Base-by-base conservation (phyloP, 345 rosid genomes). In the Eucalyptus guilfoylei region DNA sequence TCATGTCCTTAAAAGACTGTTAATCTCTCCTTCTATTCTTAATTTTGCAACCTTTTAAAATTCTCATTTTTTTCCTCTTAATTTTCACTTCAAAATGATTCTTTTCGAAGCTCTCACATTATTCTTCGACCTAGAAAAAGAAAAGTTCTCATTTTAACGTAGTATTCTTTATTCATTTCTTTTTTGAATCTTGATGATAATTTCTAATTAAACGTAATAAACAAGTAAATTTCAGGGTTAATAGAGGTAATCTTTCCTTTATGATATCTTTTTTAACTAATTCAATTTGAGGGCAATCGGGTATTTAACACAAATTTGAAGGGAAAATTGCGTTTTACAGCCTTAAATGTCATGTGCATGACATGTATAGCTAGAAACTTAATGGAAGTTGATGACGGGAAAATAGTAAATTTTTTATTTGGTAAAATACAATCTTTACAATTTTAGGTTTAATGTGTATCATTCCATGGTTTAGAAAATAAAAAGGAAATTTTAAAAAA, bases 281-380 rank as follows among this genome's bases (percentile, higher is more conserved):
- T 67, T 67, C 9, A 67, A 67, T 1, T 17, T 2, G 76, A 8
- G 4, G 76, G 23, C 11, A 15, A n/a, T 14, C 0, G 0, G 2
- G 54, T 3, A 50, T 50, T 50, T 50, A 30, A 30, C 5, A 14
- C 9, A 14, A 62, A 62, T 30, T 0, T 6, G 15, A 28, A 60
- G 16, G 16, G 32, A 14, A 5, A 60, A 60, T 28, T 28, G 8
- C 4, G 0, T 62, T 62, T 62, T 30, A 30, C 9, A 28, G 4
- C 16, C 1, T 60, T 60, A 28, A 60, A 28, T 30, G 16, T 30
- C 34, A 30, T 62, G 17, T 62, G 69, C 5, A 6, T 28, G 32
- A 28, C 34, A 12, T 6, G 34, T 1, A 13, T 28, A 12, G 16
- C 34, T 62, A 7, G 16, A 62, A 62, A 58, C n/a, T 26, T 58